Conservation (phyloP, 176 grass and related monocot genomes). For the Zoysia pacifica region DNA sequence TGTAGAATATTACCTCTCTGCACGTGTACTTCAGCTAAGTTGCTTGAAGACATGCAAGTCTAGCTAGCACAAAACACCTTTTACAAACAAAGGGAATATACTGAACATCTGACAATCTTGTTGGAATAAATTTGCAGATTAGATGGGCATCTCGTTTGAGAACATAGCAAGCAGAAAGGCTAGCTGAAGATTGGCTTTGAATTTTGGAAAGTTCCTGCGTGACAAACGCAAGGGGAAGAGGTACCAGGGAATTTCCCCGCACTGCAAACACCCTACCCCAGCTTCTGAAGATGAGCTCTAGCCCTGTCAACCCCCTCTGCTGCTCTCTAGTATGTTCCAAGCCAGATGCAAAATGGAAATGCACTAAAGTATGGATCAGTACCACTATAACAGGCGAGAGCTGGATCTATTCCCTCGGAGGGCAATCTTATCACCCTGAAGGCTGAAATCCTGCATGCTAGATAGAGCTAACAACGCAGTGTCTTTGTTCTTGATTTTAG, state of each 20-base stretch:
- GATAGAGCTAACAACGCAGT: too few relatives aligned
- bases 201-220: slow-evolving; percentile 38
- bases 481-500: too few relatives aligned
- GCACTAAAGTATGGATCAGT: slow-evolving; percentile 28
- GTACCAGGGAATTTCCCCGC: slow-evolving; percentile 42
- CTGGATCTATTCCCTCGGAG: slow-evolving; percentile 53
- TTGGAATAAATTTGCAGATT: slow-evolving; percentile 65
- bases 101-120: slow-evolving; percentile 34
- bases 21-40: slow-evolving; percentile 26
- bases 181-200: slow-evolving; percentile 25
- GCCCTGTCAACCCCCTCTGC: slow-evolving; percentile 9
- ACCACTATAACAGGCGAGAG: slow-evolving; percentile 34
- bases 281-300: slow-evolving; percentile 26
- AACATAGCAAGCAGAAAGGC: slow-evolving; percentile 40
- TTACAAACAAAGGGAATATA: slow-evolving; percentile 30
- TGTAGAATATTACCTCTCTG: slow-evolving; percentile 19
- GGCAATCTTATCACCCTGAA: neutral
- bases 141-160: slow-evolving; percentile 46
- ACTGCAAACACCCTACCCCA: slow-evolving; percentile 49
- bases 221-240: slow-evolving; percentile 11
- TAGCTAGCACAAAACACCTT: slow-evolving; percentile 20
- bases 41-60: slow-evolving; percentile 37
- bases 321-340: slow-evolving; percentile 13
- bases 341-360: slow-evolving; percentile 20
- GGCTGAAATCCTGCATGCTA: too few relatives aligned